Evolutionary conservation across 768 basidiomycete species (phyloP).

Genomic region (Leccinum incarnatum): DNA sequence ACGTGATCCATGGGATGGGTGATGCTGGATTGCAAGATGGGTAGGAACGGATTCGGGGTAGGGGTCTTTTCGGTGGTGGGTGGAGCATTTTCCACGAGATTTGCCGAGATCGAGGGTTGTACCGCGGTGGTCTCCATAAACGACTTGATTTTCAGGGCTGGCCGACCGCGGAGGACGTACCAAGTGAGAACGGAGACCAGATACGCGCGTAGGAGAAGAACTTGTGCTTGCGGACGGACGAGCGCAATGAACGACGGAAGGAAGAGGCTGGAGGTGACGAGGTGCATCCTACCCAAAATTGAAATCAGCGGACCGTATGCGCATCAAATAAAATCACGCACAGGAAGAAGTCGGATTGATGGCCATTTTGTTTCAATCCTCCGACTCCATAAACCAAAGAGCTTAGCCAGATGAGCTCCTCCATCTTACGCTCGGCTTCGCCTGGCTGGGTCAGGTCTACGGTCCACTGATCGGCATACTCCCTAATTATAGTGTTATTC

Average conservation of each 20-base stretch:
- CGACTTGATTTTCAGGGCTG: slow-evolving; percentile 27
- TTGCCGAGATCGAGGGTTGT: slow-evolving; percentile 10
- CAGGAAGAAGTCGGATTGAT: slow-evolving; percentile 46
- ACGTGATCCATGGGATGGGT: slow-evolving; percentile 35
- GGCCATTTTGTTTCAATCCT: slow-evolving; percentile 54
- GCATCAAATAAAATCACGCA: slow-evolving; percentile 21
- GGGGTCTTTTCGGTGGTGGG: slow-evolving; percentile 13
- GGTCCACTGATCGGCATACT: slow-evolving; percentile 41
- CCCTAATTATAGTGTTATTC: not conserved
- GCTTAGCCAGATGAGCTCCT: slow-evolving; percentile 59
- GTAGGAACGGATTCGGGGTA: slow-evolving; percentile 39
- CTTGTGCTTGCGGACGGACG: slow-evolving; percentile 17
- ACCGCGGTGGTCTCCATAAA: slow-evolving; percentile 30
- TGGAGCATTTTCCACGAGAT: not conserved
- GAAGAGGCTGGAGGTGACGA: slow-evolving; percentile 32
- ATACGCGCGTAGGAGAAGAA: slow-evolving; percentile 30
- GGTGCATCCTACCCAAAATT: slow-evolving; percentile 21
- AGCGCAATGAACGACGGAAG: slow-evolving; percentile 24
- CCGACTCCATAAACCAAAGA: slow-evolving; percentile 55
- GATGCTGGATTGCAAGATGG: slow-evolving; percentile 38
- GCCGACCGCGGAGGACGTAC: slow-evolving; percentile 33
- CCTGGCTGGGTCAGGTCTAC: slow-evolving; percentile 34
- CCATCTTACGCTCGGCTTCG: slow-evolving; percentile 52
- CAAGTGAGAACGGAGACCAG: slow-evolving; percentile 22
- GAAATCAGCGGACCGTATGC: not conserved